Evolutionary conservation across 2,329 filamentous ascomycete species (phyloP).

Genomic region (Dactylellina haptotyla): DNA sequence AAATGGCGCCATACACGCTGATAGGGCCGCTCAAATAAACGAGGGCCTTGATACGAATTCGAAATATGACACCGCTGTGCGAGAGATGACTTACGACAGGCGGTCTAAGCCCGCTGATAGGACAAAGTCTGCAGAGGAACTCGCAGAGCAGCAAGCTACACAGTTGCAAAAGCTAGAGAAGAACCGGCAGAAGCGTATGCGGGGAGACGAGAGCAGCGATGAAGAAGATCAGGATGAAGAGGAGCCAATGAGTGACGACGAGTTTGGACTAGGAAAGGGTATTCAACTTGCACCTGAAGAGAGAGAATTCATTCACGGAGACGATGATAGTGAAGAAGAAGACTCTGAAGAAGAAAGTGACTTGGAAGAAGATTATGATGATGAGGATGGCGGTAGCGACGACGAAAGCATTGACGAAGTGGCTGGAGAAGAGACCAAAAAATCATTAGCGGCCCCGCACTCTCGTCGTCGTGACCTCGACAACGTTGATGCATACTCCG

Average conservation of each 20-base stretch:
- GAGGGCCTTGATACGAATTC: constrained; percentile 59
- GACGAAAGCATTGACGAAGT: constrained; percentile 63
- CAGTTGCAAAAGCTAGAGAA: constrained; percentile 83
- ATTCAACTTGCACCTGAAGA: constrained; percentile 62
- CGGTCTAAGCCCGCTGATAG: constrained; percentile 85
- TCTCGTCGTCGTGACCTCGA: constrained; percentile 67
- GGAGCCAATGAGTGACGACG: constrained; percentile 65
- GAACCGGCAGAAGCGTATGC: constrained; percentile 85
- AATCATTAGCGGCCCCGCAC: constrained; percentile 60
- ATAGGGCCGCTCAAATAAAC: constrained; percentile 65
- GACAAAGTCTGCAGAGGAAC: constrained; percentile 91
- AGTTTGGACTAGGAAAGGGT: constrained; percentile 71
- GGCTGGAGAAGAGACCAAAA: constrained; percentile 66
- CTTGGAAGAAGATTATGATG: constrained; percentile 60
- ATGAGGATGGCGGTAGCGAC: constrained; percentile 66
- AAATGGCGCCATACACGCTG: constrained; percentile 66
- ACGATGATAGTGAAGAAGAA: constrained; percentile 25
- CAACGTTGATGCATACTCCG: constrained; percentile 67
- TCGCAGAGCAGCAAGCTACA: constrained; percentile 78
- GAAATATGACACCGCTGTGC: constrained; percentile 85
- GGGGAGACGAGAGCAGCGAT: constrained; percentile 76
- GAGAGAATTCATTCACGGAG: constrained; percentile 61
- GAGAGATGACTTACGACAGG: constrained; percentile 83
- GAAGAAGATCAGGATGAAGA: constrained; percentile 70
- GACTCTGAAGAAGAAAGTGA: constrained; percentile 52